phyloP scores from a whole-genome alignment of 306 rosid species.

The Sindora glabra region DNA sequence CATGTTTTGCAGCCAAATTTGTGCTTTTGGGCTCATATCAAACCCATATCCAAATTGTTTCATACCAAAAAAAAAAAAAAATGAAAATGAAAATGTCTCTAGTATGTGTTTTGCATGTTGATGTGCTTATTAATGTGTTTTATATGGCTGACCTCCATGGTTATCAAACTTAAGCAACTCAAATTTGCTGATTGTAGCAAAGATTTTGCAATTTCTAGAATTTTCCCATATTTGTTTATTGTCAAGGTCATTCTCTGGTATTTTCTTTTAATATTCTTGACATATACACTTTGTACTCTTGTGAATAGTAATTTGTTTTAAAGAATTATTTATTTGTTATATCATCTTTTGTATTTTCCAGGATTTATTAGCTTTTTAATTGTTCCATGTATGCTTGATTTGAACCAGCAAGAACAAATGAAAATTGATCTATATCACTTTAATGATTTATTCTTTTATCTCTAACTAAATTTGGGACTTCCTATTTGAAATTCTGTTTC shows the following conservation, averaged over 20 bases:
- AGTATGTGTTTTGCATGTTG: background rate
- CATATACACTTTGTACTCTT: background rate
- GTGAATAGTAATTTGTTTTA: background rate
- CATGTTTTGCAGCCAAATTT: background rate
- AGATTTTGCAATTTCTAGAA: background rate
- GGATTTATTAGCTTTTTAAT: background rate
- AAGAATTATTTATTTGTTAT: background rate
- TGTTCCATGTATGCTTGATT: background rate
- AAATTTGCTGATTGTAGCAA: too few relatives aligned
- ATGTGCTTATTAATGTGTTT: too few relatives aligned
- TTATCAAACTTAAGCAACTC: too few relatives aligned
- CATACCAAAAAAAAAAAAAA: background rate
- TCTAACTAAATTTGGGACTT: background rate
- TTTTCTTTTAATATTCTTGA: background rate
- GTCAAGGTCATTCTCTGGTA: background rate
- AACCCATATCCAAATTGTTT: background rate
- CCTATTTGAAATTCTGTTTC: background rate
- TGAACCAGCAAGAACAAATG: background rate
- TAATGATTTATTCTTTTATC: background rate
- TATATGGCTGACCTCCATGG: too few relatives aligned
- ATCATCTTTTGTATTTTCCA: background rate
- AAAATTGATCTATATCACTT: background rate
- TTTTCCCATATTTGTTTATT: background rate
- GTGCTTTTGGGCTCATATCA: constrained; percentile 2
- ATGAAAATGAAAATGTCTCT: background rate